Evolutionary conservation across 176 grass and related monocot species (phyloP).

Genomic region (Thinopyrum elongatum): DNA sequence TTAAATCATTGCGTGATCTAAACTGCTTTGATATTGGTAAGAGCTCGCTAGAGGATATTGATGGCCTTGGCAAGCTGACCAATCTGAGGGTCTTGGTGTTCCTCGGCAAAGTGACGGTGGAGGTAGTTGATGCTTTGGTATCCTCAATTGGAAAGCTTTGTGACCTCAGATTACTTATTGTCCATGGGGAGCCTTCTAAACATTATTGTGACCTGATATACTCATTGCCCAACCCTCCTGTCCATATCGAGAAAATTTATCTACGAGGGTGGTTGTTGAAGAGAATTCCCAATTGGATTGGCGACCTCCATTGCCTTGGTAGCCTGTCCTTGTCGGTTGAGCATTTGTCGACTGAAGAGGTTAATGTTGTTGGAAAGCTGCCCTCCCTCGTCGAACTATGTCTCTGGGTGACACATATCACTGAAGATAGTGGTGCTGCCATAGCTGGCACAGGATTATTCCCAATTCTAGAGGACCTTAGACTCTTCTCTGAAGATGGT

Average conservation of each 20-base stretch:
- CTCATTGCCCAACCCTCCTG: not conserved
- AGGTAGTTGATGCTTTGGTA: not conserved
- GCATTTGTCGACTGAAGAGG: not conserved
- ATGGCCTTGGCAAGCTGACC: not conserved
- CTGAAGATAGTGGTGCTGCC: not conserved
- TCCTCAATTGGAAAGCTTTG: not conserved
- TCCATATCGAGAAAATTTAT: not conserved
- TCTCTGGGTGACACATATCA: not conserved
- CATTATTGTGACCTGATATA: not conserved
- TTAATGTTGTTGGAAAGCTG: not conserved
- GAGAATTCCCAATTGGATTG: not conserved
- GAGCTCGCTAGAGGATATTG: not conserved
- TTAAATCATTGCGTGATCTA: not conserved
- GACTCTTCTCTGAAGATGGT: not conserved
- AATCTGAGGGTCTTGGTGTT: not conserved
- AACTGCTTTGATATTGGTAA: not conserved
- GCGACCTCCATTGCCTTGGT: not conserved
- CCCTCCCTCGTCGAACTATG: not conserved
- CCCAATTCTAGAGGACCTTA: not conserved
- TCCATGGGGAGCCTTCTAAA: not conserved
- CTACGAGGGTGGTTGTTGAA: not conserved
- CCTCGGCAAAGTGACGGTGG: not conserved
- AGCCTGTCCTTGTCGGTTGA: not conserved
- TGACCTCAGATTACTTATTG: not conserved
- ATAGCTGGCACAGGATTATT: not conserved